A percentile compares a stretch with the other conserved stretches of the same genome.
These are phyloP conservation scores for Pseudohalonectria lignicola DNA, from an alignment of 2,329 filamentous ascomycete genomes.

Conservation along the genomic window DNA sequence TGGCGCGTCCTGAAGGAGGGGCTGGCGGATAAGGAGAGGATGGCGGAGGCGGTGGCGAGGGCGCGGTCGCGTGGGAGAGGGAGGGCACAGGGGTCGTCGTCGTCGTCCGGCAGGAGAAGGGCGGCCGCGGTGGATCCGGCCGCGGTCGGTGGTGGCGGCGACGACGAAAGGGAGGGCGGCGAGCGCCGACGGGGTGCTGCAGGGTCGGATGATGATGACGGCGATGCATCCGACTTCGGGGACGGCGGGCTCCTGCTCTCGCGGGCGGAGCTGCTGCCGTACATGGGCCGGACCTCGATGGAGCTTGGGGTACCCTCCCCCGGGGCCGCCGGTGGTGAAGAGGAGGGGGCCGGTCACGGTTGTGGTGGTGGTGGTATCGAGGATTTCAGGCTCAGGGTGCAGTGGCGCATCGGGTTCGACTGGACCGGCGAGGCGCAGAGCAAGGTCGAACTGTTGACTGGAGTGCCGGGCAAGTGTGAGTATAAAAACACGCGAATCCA, in stretches of 20 bases:
- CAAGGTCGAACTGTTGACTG: slow-evolving; percentile 39
- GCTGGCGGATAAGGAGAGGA: slow-evolving; percentile 24
- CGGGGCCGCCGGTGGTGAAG: slow-evolving; percentile 7
- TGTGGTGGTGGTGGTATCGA: no score
- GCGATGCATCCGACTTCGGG: slow-evolving; percentile 11
- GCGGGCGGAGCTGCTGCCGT: slow-evolving; percentile 35
- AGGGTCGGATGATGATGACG: slow-evolving; percentile 9
- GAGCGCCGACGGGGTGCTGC: no score
- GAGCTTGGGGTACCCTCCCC: slow-evolving; percentile 36
- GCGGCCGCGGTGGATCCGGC: slow-evolving; percentile 8
- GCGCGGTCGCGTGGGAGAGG: slow-evolving; percentile 16
- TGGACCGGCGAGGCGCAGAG: slow-evolving; percentile 64
- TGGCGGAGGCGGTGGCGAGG: slow-evolving; percentile 17
- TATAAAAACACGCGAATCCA: no score
- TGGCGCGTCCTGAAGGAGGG: slow-evolving; percentile 45
- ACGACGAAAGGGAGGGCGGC: no score
- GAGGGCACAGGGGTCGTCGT: background rate
- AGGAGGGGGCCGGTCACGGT: slow-evolving; percentile 15
- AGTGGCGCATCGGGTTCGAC: slow-evolving; percentile 57
- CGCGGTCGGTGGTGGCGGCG: slow-evolving; percentile 10
- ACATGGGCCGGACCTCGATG: slow-evolving; percentile 40
- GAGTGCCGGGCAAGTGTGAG: slow-evolving; percentile 54
- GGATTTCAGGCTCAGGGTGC: slow-evolving; percentile 37
- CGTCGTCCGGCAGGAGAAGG: slow-evolving; percentile 14
- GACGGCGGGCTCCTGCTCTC: background rate